Base-by-base conservation (phyloP, 495 filamentous ascomycete species). In the Trichoderma parareesei region DNA sequence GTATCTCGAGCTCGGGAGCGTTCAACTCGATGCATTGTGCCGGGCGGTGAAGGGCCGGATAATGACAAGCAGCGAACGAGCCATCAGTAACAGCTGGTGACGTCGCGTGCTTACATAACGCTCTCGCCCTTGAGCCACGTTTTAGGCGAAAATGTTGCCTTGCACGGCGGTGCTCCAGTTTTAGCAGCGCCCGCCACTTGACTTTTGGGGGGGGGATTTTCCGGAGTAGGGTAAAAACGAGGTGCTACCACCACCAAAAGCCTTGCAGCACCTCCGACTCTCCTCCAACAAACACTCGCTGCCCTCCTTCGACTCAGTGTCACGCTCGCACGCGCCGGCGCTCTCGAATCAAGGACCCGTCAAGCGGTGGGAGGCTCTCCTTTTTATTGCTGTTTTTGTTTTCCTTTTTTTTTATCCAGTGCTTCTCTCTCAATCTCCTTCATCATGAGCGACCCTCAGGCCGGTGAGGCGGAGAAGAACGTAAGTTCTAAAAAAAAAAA, bases 391-490 rank as follows among this genome's bases (percentile, higher is more conserved):
- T 27, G 27, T 27, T 14, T 3, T 35, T 18, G 5, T 5, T 35
- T 35, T 57, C 37, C 10, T 13, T 57, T 2, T 57, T 33, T 66
- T 37, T 44, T 65, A 65, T 46, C 20, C 10, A 62, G 57, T 40
- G 59, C 16, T 41, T 64, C 35, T 55, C 48, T 67, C 60, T 63
- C 13, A 44, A 38, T 18, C 38, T 53, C 62, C 48, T 68, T 83
- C 86, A 94, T 76, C 71, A 97, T 97, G 93, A 94, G 90, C 81
- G 85, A 91, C 76, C 81, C 89, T 73, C 87, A 93, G 78, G 85
- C 85, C 68, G 93, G 87, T 79, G 95, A 98, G 75, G 93, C 92
- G 53, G 94, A 98, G 82, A 97, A 97, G 85, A 98, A 98, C 75
- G 92, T 95, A 72, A 78, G 79, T 46, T 49, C 59, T 63, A 38